Conservation (phyloP, 495 filamentous ascomycete species). For the Podospora bellae-mahoneyi region DNA sequence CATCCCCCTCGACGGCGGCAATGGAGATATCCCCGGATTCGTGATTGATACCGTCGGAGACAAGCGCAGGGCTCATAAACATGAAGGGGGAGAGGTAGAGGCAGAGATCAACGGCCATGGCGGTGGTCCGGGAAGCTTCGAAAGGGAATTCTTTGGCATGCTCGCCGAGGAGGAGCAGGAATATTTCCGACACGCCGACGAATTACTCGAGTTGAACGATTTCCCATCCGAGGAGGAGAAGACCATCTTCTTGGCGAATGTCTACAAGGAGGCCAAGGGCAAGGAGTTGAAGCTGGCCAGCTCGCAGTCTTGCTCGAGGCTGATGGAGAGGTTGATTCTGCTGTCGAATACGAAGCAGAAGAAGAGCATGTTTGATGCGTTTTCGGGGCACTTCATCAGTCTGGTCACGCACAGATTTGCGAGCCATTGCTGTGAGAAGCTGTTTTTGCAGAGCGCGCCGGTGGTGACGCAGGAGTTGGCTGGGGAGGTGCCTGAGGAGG, state of each 20-base stretch:
- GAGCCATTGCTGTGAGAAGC: constrained; percentile 91
- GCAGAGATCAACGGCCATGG: not conserved
- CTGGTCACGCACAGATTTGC: constrained; percentile 93
- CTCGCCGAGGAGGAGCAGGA: constrained; percentile 87
- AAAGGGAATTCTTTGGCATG: constrained; percentile 77
- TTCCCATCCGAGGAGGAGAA: constrained; percentile 77
- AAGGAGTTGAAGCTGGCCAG: constrained; percentile 95
- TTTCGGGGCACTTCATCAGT: constrained; percentile 82
- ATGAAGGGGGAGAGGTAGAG: constrained; percentile 5
- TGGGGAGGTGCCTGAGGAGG: constrained; percentile 30
- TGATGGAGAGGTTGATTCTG: constrained; percentile 87
- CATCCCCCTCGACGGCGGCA: constrained; percentile 31
- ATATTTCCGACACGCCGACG: constrained; percentile 85
- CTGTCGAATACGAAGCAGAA: constrained; percentile 77
- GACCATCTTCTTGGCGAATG: constrained; percentile 73
- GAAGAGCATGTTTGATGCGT: constrained; percentile 77
- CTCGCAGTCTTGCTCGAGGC: constrained; percentile 88
- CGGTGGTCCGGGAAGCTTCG: constrained; percentile 27
- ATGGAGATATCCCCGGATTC: constrained; percentile 25
- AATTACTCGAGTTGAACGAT: constrained; percentile 82
- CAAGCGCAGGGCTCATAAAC: not conserved
- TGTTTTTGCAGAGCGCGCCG: constrained; percentile 79
- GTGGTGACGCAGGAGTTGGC: constrained; percentile 70
- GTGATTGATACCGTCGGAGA: not conserved
- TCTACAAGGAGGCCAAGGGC: constrained; percentile 78